Evolutionary conservation across 1,139 yeast species (phyloP), one percentile per base, ranked within the genome.

Genomic region (Hyphopichia buzzinii): DNA sequence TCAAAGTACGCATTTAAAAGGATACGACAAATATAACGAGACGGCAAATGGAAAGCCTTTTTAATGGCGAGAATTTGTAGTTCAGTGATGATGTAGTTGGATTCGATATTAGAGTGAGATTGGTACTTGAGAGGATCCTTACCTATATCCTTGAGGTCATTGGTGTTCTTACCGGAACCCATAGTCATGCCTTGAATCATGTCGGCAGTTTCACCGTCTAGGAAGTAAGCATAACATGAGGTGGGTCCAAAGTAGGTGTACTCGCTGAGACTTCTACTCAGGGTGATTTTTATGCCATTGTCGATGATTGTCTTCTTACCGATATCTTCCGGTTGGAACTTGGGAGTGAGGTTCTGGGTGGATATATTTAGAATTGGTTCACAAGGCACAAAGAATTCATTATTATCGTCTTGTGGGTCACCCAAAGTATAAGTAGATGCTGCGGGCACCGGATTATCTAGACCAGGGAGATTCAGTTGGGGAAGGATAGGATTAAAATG

Each of bases 1-100:
- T 69, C 75, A 50, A 87, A 78, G 64, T 83, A 87, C 62, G 80
- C 81, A 69, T 88, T 95, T 49, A 88, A 86, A 61, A 88, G 65
- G 10, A 39, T 31, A 4, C 33, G 23, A 30, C 45, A 39, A 12
- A 47, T 34, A 17, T 32, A 26, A 13, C 36, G 38, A 8, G 43
- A 40, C 8, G 50, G 50, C 11, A 47, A 31, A 10, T 38, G 34
- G 30, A 47, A 47, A 8, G 47, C 41, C 14, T 42, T 33, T 24
- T 41, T 43, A 19, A 45, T 37, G 21, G 38, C 36, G 15, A 47
- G 39, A 3, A 47, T 38, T n/a, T 41, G 36, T 27, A 45, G 19
- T 29, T 47, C 50, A 15, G 43, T 26, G 4, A 34, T 21, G 10
- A 44, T 31, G 22, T 48, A 48, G 5, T 42, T 43, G 2, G 41